These are phyloP conservation scores for Colletotrichum magnum DNA, from an alignment of 2,329 filamentous ascomycete genomes.

Conservation along the genomic window DNA sequence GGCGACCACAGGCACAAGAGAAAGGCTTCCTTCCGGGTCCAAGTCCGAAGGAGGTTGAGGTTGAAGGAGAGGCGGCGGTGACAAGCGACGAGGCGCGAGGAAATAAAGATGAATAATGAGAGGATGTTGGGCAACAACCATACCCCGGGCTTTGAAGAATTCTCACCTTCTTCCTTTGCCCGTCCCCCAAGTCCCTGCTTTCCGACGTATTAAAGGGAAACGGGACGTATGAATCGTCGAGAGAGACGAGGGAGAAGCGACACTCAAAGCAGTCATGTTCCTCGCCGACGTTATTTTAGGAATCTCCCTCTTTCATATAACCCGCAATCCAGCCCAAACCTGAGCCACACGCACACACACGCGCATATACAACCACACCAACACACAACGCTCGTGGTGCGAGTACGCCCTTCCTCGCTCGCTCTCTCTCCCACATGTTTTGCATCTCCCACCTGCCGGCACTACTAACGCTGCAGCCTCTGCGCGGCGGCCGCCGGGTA, in stretches of 20 bases:
- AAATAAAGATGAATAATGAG: conserved; percentile 26
- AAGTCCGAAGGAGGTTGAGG: conserved; percentile 30
- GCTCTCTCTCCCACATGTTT: conserved; percentile 17
- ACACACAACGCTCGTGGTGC: not conserved
- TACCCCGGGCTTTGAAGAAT: conserved; percentile 32
- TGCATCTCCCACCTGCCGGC: conserved; percentile 19
- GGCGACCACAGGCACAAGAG: not conserved
- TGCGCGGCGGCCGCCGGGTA: conserved; percentile 18
- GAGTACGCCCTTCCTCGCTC: not conserved
- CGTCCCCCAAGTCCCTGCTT: conserved; percentile 16
- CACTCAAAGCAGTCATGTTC: conserved; percentile 29
- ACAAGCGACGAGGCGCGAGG: conserved; percentile 11
- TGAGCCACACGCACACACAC: conserved; percentile 2
- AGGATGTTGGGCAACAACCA: conserved; percentile 15
- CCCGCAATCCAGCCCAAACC: conserved; percentile 24
- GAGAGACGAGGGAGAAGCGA: conserved; percentile 26
- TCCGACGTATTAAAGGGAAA: not conserved
- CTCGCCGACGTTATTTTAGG: conserved; percentile 27
- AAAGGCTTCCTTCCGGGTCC: conserved; percentile 13
- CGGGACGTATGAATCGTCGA: conserved; percentile 10
- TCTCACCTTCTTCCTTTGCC: conserved; percentile 5
- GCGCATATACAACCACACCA: not conserved
- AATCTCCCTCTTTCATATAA: conserved; percentile 31
- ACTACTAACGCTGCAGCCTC: conserved; percentile 28
- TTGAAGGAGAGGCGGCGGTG: conserved; percentile 13